Base-by-base conservation (phyloP, 208 protist species). In the Trichomonas gallinae region DNA sequence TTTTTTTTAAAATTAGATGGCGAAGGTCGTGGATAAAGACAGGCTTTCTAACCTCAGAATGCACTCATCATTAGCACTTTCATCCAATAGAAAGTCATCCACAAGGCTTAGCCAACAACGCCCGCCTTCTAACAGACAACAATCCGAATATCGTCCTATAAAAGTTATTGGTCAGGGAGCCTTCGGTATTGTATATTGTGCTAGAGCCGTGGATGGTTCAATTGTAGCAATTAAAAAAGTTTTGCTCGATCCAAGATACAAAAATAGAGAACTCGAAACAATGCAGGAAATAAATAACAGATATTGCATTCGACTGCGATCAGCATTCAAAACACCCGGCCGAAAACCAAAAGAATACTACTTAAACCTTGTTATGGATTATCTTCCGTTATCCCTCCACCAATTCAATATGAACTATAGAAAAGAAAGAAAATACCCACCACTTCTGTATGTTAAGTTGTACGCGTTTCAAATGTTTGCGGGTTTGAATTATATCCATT, bases 281-380 rank as follows among this genome's bases (percentile, higher is more conserved):
- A 51, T 93, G 44, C 87, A 93, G 46, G 17, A 23, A 51, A 26
- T 93, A 34, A 42, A 93, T 36, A 48, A 93, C n/a, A n/a, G 44
- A 13, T 58, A 93, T 38, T 34, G 23, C n/a, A 51, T 93, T 93
- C 13, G 40, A 4, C 44, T 93, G 13, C 17, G 44, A 34, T 34
- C 11, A 10, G 13, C 15, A 0, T 93, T 93, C 31, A 93, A 93
- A 58, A 93, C 87, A 38, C 15, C 87, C 6, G 40, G 87, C 10
- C 45, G 44, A 13, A 93, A 93, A 17, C 40, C 40, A 48, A 93
- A 99, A 40, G 99, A 99, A 96, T 96, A 99, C 23, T 99, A 99
- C 97, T 97, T 99, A 8, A 99, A 99, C 97, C 97, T 99, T 31
- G 99, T 99, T 21, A 98, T 99, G 97, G 99, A 99, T 96, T 99